A percentile compares a stretch with the other conserved stretches of the same genome.
phyloP scores from a whole-genome alignment of 202 grass and related monocot genomes.

The Elaeis oleifera region DNA sequence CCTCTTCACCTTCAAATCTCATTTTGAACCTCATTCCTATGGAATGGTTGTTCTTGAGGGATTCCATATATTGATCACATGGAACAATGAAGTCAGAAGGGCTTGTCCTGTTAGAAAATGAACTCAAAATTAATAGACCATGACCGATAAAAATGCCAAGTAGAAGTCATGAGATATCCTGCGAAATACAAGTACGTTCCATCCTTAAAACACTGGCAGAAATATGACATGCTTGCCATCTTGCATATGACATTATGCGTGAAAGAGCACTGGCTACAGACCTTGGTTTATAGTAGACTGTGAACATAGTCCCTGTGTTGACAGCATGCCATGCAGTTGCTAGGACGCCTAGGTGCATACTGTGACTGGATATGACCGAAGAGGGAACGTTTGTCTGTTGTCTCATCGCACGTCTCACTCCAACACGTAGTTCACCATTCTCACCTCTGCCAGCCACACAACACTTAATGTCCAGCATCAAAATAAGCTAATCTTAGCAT shows the following conservation, averaged over 20 bases:
- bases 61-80: constrained; percentile 60
- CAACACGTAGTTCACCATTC: constrained; percentile 76
- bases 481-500: too few species aligned
- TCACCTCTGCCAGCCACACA: constrained; percentile 45
- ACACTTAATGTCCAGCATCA: neutral
- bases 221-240: too few species aligned
- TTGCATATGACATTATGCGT: neutral
- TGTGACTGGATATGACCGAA: constrained; percentile 94
- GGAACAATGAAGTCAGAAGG: constrained; percentile 87
- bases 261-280: constrained; percentile 25
- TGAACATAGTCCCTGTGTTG: constrained; percentile 81
- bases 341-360: constrained; percentile 97
- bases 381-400: constrained; percentile 76
- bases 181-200: too few species aligned
- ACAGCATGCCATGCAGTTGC: constrained; percentile 95
- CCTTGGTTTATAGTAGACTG: constrained; percentile 98
- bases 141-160: too few species aligned
- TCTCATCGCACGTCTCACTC: constrained; percentile 90
- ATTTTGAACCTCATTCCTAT: constrained; percentile 98
- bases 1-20: constrained; percentile 98
- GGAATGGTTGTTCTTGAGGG: constrained; percentile 62
- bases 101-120: constrained; percentile 55
- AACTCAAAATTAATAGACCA: neutral
- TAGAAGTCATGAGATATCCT: too few species aligned
- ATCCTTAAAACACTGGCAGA: too few species aligned